Conservation (phyloP, 2,329 filamentous ascomycete genomes). For the Colletotrichum liriopes region DNA sequence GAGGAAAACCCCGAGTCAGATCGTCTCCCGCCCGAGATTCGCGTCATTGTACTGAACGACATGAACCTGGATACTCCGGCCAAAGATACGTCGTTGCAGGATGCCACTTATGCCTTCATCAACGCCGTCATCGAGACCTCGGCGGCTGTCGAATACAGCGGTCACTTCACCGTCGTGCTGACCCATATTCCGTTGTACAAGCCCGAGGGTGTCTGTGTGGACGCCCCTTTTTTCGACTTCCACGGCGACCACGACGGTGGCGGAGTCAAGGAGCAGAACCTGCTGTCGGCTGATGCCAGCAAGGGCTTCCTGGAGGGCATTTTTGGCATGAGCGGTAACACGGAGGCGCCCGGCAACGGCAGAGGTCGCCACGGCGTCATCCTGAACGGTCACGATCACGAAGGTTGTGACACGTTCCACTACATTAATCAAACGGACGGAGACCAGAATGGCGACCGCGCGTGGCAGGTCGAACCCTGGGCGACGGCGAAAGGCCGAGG, state of each 20-base stretch:
- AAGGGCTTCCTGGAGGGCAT: conserved; percentile 86
- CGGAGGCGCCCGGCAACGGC: conserved; percentile 71
- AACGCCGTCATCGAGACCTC: conserved; percentile 77
- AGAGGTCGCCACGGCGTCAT: conserved; percentile 82
- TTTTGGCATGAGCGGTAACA: conserved; percentile 81
- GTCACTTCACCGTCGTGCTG: conserved; percentile 85
- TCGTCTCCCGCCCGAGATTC: conserved; percentile 76
- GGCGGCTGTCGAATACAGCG: conserved; percentile 71
- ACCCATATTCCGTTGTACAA: conserved; percentile 96
- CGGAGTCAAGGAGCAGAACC: conserved; percentile 91
- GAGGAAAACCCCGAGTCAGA: conserved; percentile 62
- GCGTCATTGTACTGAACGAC: conserved; percentile 89
- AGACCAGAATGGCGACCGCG: conserved; percentile 56
- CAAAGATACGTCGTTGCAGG: conserved; percentile 76
- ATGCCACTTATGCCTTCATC: conserved; percentile 83
- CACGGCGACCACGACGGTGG: conserved; percentile 75
- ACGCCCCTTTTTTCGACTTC: conserved; percentile 87
- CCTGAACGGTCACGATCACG: conserved; percentile 95
- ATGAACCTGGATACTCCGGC: conserved; percentile 95
- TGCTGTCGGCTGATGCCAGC: conserved; percentile 81
- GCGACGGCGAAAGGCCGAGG: conserved; percentile 57
- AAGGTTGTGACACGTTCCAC: conserved; percentile 92
- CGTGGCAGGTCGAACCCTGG: conserved; percentile 68
- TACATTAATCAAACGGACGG: conserved; percentile 77
- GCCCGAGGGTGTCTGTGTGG: conserved; percentile 83